Conservation (phyloP, 2,329 filamentous ascomycete genomes). For the Talaromyces piceae region DNA sequence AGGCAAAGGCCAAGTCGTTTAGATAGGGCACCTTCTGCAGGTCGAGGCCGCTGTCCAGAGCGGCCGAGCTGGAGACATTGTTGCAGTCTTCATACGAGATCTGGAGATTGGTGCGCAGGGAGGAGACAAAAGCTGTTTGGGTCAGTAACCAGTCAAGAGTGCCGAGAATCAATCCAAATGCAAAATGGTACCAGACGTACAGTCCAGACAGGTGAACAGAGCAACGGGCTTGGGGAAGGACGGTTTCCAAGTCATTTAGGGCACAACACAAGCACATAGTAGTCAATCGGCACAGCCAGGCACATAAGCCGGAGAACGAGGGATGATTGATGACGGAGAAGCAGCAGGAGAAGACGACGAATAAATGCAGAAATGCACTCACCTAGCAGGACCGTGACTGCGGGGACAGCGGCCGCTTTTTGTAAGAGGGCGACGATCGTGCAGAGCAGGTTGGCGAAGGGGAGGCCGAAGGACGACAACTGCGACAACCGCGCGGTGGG, state of each 20-base stretch:
- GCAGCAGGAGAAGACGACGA: neutral
- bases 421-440: neutral
- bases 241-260: slow-evolving; percentile 1
- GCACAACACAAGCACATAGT: neutral
- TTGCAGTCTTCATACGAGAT: slow-evolving; percentile 43
- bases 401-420: neutral
- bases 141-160: neutral
- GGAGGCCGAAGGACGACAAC: no score
- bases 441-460: neutral
- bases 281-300: neutral
- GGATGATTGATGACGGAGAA: neutral
- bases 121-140: slow-evolving; percentile 67
- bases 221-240: slow-evolving; percentile 8
- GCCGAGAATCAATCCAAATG: neutral
- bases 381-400: neutral
- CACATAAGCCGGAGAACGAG: neutral
- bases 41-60: slow-evolving; percentile 14
- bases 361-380: neutral
- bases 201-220: slow-evolving; percentile 9
- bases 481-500: slow-evolving; percentile 8
- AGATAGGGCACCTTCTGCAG: slow-evolving; percentile 12
- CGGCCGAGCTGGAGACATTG: slow-evolving; percentile 34
- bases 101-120: slow-evolving; percentile 70
- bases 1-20: slow-evolving; percentile 3
- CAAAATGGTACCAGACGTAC: slow-evolving; percentile 2